phyloP scores from a whole-genome alignment of 2,329 filamentous ascomycete genomes.

The Neoascochyta sp. region DNA sequence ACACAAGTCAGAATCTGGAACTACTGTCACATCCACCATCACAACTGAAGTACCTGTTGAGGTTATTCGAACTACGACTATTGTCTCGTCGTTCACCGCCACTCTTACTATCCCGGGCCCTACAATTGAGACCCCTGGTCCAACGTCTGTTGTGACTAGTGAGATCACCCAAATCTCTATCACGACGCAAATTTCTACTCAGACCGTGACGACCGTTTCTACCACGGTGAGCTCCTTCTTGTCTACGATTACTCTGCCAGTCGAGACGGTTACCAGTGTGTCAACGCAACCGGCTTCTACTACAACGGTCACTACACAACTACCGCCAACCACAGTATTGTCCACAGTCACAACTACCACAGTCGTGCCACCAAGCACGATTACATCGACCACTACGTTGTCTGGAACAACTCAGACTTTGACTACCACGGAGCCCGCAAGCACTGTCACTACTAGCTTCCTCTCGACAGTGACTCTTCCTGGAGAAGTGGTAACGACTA shows the following conservation, averaged over 20 bases:
- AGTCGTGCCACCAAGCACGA: constrained; percentile 6
- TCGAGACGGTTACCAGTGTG: constrained; percentile 1
- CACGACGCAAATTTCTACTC: too few species aligned
- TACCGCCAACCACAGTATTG: constrained; percentile 10
- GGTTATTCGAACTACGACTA: too few species aligned
- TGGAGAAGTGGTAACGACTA: constrained; percentile 4
- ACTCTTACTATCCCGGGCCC: too few species aligned
- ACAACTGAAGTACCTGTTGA: too few species aligned
- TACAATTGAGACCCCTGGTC: too few species aligned
- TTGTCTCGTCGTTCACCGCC: too few species aligned
- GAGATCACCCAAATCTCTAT: too few species aligned
- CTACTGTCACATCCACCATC: too few species aligned
- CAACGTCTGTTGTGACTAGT: constrained; percentile 7
- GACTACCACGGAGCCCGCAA: constrained; percentile 18
- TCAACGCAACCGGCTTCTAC: constrained; percentile 1
- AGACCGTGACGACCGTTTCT: constrained; percentile 2
- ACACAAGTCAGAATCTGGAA: too few species aligned
- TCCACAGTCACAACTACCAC: constrained; percentile 8
- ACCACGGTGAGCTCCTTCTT: constrained; percentile 2
- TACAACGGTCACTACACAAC: constrained; percentile 8
- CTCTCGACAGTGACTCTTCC: constrained; percentile 20
- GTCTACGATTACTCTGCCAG: constrained; percentile 1
- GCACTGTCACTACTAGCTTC: constrained; percentile 21
- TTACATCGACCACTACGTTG: constrained; percentile 11
- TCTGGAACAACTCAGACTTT: constrained; percentile 14